phyloP scores from a whole-genome alignment of 495 filamentous ascomycete species.

The Paragyromitra xinjiangensis region DNA sequence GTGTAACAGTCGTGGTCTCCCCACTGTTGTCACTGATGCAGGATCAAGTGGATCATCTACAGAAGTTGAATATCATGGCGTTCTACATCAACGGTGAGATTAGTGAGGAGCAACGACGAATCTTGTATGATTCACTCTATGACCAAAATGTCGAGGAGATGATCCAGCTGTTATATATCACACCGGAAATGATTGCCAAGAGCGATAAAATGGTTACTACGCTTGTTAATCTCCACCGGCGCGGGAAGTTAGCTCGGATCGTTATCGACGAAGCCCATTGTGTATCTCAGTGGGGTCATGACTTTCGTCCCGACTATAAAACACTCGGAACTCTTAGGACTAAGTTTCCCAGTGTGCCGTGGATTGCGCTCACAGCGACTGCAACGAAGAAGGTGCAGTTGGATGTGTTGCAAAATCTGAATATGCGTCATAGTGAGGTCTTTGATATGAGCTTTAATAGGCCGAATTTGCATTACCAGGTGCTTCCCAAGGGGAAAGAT shows the following conservation, averaged over 20 bases:
- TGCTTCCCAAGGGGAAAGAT: slow-evolving; percentile 68
- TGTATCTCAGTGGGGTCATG: slow-evolving; percentile 98
- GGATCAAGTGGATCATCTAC: slow-evolving; percentile 87
- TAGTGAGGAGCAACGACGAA: slow-evolving; percentile 63
- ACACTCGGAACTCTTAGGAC: slow-evolving; percentile 74
- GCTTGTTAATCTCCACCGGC: slow-evolving; percentile 70
- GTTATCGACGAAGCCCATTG: slow-evolving; percentile 99
- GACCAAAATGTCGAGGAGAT: slow-evolving; percentile 70
- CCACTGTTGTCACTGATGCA: slow-evolving; percentile 95
- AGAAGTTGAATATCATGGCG: slow-evolving; percentile 77
- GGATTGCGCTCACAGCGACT: slow-evolving; percentile 95
- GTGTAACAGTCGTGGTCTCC: slow-evolving; percentile 93
- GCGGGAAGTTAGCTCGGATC: slow-evolving; percentile 79
- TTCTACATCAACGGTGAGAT: slow-evolving; percentile 81
- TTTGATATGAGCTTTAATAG: slow-evolving; percentile 95
- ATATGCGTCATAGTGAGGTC: slow-evolving; percentile 75
- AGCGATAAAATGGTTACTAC: slow-evolving; percentile 69
- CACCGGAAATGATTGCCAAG: slow-evolving; percentile 93
- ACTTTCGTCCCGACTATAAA: slow-evolving; percentile 98
- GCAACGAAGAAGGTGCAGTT: slow-evolving; percentile 90
- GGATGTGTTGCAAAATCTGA: slow-evolving; percentile 87
- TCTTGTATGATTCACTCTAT: slow-evolving; percentile 70
- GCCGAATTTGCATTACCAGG: slow-evolving; percentile 87
- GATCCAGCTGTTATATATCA: slow-evolving; percentile 89
- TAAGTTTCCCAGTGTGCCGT: slow-evolving; percentile 76